Percentiles rank a stretch among this genome's conserved stretches.
Evolutionary conservation across 768 basidiomycete species (phyloP).

Genomic region (Psilocybe cyanescens): DNA sequence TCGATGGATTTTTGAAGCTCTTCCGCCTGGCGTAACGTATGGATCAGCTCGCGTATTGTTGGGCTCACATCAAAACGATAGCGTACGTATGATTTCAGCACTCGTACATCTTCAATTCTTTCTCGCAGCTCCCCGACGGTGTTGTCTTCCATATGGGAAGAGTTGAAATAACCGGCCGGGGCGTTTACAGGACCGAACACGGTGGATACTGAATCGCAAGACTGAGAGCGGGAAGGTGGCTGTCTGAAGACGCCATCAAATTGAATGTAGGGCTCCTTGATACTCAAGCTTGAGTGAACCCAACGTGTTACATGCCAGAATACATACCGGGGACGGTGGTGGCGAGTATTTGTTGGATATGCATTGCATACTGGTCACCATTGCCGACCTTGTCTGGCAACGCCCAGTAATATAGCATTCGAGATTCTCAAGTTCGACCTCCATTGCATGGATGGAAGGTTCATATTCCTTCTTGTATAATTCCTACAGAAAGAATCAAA

Average conservation of each 20-base stretch:
- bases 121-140: background rate
- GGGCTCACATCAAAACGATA: background rate
- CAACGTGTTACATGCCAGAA: no score
- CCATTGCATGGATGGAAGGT: background rate
- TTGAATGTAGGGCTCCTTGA: no score
- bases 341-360: background rate
- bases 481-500: background rate
- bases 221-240: background rate
- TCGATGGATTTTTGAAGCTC: constrained; percentile 3
- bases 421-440: background rate
- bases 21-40: background rate
- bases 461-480: background rate
- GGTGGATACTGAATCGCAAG: background rate
- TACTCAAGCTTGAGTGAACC: no score
- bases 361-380: background rate
- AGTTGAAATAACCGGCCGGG: background rate
- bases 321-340: background rate
- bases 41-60: background rate
- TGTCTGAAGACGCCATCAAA: background rate
- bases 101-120: background rate
- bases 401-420: background rate
- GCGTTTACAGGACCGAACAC: background rate
- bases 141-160: background rate
- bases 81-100: background rate
- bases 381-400: background rate